Evolutionary conservation across 1,284 basidiomycete species (phyloP), one percentile per base, ranked within the genome.

Genomic region (Peniophora sp.): DNA sequence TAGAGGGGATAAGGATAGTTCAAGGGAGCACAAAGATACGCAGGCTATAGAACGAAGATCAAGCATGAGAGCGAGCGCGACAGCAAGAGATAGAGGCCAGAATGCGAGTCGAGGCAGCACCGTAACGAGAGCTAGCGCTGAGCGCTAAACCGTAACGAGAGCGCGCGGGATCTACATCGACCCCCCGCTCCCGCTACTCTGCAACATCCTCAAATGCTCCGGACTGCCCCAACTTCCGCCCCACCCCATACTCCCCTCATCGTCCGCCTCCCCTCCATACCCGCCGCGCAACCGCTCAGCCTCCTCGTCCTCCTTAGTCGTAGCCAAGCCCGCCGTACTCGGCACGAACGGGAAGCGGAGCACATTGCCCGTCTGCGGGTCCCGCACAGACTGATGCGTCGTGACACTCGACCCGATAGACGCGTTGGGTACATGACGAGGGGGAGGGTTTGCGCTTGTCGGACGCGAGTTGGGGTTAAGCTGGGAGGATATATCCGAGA

Each of bases 341-440:
- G 67, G 62, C 46, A 68, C 51, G 49, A 60, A 51, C 14, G 65
- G 60, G 49, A 67, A 59, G 46, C 66, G 65, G 56, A 65, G 56
- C 11, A 62, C 55, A 12, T 62, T 58, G 17, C 67, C 68, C 12
- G 65, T 67, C 12, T 65, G 57, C 15, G 68, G 65, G 50, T 69
- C 68, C 36, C 65, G 67, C 50, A 64, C 52, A 9, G 62, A 57
- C 22, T 49, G 52, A 35, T 53, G 53, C 20, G 66, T 68, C 43
- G 66, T 68, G 17, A 64, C 63, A 47, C 65, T 69, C 37, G 64
- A 59, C 45, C 62, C 56, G 14, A 62, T 61, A 20, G 8, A 5
- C 6, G 53, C 51, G 17, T 48, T 24, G 10, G 55, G 53, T 2
- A 45, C 34, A 3, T 47, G 46, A 18, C 52, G 54, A 3, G 51